A percentile compares a stretch with the other conserved stretches of the same genome.
phyloP scores from a whole-genome alignment of 148 eudicot genomes.

The Hydrangea macrophylla region DNA sequence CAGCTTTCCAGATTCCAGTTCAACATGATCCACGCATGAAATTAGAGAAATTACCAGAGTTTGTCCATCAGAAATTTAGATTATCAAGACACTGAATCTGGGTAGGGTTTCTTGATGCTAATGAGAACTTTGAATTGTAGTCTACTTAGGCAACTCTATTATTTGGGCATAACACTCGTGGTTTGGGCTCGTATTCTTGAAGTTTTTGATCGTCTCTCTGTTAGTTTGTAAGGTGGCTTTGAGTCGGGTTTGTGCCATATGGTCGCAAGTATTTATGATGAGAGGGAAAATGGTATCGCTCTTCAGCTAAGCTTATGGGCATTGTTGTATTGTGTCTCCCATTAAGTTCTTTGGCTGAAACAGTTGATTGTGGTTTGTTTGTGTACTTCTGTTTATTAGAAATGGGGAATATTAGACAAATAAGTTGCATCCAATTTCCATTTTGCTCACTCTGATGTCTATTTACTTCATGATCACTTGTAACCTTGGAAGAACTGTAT shows the following conservation, averaged over 20 bases:
- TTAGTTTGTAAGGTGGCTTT: background rate
- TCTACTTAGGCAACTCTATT: background rate
- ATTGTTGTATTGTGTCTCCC: background rate
- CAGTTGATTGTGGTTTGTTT: background rate
- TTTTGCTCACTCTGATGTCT: background rate
- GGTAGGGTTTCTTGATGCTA: background rate
- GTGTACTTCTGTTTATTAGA: background rate
- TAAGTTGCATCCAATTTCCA: background rate
- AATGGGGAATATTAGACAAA: background rate
- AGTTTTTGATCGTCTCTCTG: background rate
- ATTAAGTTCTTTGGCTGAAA: background rate
- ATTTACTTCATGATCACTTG: background rate
- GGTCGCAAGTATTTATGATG: too few relatives aligned
- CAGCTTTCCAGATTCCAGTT: conserved; percentile 87
- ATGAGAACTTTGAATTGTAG: background rate
- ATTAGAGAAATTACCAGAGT: background rate
- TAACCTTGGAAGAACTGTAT: background rate
- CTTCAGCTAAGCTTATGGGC: background rate
- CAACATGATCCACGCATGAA: conserved; percentile 73
- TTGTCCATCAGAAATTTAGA: background rate
- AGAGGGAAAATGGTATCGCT: background rate
- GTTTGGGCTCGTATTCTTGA: background rate
- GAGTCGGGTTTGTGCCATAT: background rate
- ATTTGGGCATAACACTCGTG: too few relatives aligned
- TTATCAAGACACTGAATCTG: background rate